These are phyloP conservation scores for Orobanche coerulescens DNA, from an alignment of 257 asterid species.

Conservation along the genomic window DNA sequence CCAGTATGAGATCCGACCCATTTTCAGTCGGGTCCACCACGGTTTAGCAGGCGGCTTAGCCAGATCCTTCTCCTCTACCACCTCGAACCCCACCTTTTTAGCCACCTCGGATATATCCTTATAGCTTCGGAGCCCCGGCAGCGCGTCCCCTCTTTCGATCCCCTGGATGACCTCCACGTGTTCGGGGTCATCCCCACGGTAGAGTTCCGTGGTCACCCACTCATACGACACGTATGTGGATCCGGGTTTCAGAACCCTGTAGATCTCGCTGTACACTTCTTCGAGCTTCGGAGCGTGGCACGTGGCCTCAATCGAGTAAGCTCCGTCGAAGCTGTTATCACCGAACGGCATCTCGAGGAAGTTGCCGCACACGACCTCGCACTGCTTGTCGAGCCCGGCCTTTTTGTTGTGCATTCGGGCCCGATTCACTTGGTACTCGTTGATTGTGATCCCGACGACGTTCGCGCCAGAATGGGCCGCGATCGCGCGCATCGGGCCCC, in stretches of 20 bases:
- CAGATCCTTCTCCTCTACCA: conserved; percentile 51
- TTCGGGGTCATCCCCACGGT: conserved; percentile 41
- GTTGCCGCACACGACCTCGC: conserved; percentile 75
- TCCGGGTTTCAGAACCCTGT: conserved; percentile 64
- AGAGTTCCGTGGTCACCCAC: conserved; percentile 76
- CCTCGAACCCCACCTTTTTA: conserved; percentile 55
- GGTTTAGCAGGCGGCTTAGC: conserved; percentile 63
- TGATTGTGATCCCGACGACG: conserved; percentile 72
- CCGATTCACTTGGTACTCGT: conserved; percentile 68
- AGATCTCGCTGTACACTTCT: conserved; percentile 68
- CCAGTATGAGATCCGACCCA: conserved; percentile 79
- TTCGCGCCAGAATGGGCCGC: conserved; percentile 72
- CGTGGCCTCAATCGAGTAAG: conserved; percentile 72
- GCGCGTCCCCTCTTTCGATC: conserved; percentile 69
- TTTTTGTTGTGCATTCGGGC: conserved; percentile 61
- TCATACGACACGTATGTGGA: conserved; percentile 57
- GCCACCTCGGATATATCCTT: conserved; percentile 53
- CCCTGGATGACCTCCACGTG: conserved; percentile 78
- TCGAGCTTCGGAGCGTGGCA: conserved; percentile 71
- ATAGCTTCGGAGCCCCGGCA: conserved; percentile 61
- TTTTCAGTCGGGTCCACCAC: conserved; percentile 79
- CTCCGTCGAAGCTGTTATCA: conserved; percentile 57
- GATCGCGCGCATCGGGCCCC: conserved; percentile 84
- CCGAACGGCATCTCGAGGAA: conserved; percentile 73
- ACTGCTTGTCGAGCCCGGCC: conserved; percentile 50